These are phyloP conservation scores for Phytophthora foliorum DNA, from an alignment of 352 stramenopile genomes.

Conservation along the genomic window DNA sequence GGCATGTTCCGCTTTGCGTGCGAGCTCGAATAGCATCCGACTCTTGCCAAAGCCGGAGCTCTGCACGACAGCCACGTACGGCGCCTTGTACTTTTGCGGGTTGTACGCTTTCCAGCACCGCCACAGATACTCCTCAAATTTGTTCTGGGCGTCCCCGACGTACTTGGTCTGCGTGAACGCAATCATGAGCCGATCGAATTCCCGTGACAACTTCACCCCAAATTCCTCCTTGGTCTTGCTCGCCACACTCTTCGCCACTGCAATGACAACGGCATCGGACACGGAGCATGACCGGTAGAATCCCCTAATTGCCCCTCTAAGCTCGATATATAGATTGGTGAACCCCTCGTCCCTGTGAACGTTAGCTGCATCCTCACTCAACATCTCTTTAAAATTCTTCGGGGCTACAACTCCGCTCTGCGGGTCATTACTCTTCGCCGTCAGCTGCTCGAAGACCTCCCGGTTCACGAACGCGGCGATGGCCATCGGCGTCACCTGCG, in stretches of 20 bases:
- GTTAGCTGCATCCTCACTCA: not conserved
- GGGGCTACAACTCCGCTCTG: not conserved
- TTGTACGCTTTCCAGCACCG: slow-evolving; percentile 14
- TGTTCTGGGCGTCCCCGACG: slow-evolving; percentile 4
- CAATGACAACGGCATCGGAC: not conserved
- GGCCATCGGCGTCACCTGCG: not conserved
- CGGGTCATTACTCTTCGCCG: not conserved
- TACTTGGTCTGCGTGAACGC: slow-evolving; percentile 18
- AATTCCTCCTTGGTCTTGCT: not conserved
- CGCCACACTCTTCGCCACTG: not conserved
- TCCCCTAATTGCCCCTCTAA: not conserved
- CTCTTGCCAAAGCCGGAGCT: slow-evolving; percentile 25
- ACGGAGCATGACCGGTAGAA: not conserved
- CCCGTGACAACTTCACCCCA: too few relatives aligned
- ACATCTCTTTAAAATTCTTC: not conserved
- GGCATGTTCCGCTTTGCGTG: too few relatives aligned
- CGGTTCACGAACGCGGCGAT: not conserved
- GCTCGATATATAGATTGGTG: not conserved
- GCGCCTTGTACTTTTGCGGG: slow-evolving; percentile 1
- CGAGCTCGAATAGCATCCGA: slow-evolving; percentile 20
- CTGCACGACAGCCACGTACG: slow-evolving; percentile 19
- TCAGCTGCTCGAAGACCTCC: not conserved
- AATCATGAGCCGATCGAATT: not conserved
- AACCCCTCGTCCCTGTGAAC: not conserved
- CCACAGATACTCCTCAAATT: slow-evolving; percentile 18